phyloP scores from a whole-genome alignment of 2,329 filamentous ascomycete genomes.

The Fonsecaea erecta region DNA sequence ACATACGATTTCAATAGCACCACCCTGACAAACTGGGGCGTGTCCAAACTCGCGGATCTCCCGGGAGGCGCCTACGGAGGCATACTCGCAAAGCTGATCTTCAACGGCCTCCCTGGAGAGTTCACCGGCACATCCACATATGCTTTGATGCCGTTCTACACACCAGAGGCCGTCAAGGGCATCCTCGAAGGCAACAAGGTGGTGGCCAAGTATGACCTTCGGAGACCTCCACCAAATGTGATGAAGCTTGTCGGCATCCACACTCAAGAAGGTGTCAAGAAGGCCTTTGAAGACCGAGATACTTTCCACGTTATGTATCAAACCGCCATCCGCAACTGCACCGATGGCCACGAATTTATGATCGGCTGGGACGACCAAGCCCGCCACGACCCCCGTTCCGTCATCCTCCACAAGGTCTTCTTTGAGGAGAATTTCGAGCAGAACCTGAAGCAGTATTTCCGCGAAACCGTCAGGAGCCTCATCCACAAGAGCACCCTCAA shows the following conservation, averaged over 20 bases:
- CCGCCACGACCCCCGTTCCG: constrained; percentile 49
- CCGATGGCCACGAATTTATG: constrained; percentile 54
- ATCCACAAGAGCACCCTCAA: constrained; percentile 55
- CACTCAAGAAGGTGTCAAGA: constrained; percentile 57
- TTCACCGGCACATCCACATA: constrained; percentile 57
- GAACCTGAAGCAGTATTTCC: constrained; percentile 52
- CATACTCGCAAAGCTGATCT: constrained; percentile 51
- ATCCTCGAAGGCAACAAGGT: constrained; percentile 55
- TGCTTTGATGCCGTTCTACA: constrained; percentile 58
- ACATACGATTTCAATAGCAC: constrained; percentile 56
- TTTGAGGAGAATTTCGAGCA: constrained; percentile 52
- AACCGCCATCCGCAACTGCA: constrained; percentile 48
- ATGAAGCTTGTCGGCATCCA: constrained; percentile 54
- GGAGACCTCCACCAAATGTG: constrained; percentile 48
- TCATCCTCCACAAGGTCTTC: constrained; percentile 53
- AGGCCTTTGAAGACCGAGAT: constrained; percentile 55
- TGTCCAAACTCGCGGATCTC: constrained; percentile 48
- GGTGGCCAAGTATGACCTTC: constrained; percentile 53
- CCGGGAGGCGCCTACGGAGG: constrained; percentile 52
- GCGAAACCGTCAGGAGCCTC: constrained; percentile 48
- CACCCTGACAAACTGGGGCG: constrained; percentile 58
- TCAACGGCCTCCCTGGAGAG: constrained; percentile 53
- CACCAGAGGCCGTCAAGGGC: constrained; percentile 52
- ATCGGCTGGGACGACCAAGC: constrained; percentile 53
- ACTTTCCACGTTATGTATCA: constrained; percentile 57